Evolutionary conservation across 202 grass and related monocot species (phyloP), one percentile per base, ranked within the genome.

Genomic region (Musa balbisiana): DNA sequence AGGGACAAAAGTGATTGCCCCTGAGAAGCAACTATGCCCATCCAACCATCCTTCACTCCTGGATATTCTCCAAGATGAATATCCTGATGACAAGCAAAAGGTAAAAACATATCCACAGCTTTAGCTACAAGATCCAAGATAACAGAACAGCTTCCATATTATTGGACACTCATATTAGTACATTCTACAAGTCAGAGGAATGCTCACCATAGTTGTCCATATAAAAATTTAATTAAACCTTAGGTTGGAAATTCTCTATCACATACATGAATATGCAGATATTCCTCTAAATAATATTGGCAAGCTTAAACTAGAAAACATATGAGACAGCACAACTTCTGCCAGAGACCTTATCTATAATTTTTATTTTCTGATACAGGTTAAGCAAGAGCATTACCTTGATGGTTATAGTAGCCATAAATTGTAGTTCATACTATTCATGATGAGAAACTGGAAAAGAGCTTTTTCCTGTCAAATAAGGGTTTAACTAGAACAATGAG

Each of bases 31-130:
- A 95, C 79, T 73, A 90, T 72, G 64, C 80, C 85, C 83, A 99
- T 90, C 95, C 95, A 99, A 87, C 81, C 80, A 83, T 99, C 95
- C 73, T 89, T 90, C 55, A 99, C 95, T 83, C 89, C 91, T 74
- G 85, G 89, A 69, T 99, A 95, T 21, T 99, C 95, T 77, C 85
- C 89, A 64, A 99, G 78, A 76, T 87, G 90, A 71, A 99, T 84
- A 79, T 99, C 95, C 95, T 99, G 75, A 67, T 51, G 33, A 20
- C 49, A 76, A 51, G 49, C 62, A 64, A 79, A 26, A 62, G 17
- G 49, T 8, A n/a, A 53, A 55, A 52, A 29, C 24, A 55, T 75
- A 27, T 26, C 43, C 22, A 43, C 26, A 73, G 58, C 62, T 21
- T 50, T 24, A 60, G n/a, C 15, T 67, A 64, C 16, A 20, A 53